A percentile compares a stretch with the other conserved stretches of the same genome.
phyloP scores from a whole-genome alignment of 2,329 filamentous ascomycete genomes.

The Paraconiothyrium sp. region DNA sequence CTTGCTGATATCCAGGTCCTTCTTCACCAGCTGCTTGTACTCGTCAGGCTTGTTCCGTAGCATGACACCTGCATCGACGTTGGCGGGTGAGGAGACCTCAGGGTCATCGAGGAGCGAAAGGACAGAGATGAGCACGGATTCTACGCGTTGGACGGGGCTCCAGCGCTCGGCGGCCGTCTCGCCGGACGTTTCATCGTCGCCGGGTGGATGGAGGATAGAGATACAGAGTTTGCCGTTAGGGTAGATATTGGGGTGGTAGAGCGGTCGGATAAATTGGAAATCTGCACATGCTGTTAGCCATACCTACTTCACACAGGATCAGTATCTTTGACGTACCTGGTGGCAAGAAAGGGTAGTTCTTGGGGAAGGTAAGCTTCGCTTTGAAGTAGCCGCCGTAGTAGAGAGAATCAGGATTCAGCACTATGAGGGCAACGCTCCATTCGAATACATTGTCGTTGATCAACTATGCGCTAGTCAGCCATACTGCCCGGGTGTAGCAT shows the following conservation, averaged over 20 bases:
- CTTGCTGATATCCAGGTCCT: slow-evolving; percentile 77
- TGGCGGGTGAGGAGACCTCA: slow-evolving; percentile 91
- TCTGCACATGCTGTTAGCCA: slow-evolving; percentile 53
- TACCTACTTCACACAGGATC: neutral
- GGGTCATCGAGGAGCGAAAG: slow-evolving; percentile 92
- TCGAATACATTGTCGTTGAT: slow-evolving; percentile 84
- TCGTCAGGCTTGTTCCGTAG: slow-evolving; percentile 75
- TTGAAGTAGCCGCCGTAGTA: slow-evolving; percentile 96
- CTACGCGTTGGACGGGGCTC: slow-evolving; percentile 92
- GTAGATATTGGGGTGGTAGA: slow-evolving; percentile 96
- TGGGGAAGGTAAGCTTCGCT: slow-evolving; percentile 86
- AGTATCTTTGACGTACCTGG: slow-evolving; percentile 61
- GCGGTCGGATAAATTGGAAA: slow-evolving; percentile 82
- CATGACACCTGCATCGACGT: slow-evolving; percentile 90
- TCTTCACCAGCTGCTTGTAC: slow-evolving; percentile 76
- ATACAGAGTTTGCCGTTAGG: slow-evolving; percentile 91
- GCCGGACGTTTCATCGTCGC: slow-evolving; percentile 91
- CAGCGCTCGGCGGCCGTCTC: slow-evolving; percentile 91
- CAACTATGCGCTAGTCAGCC: slow-evolving; percentile 61
- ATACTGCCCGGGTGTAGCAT: slow-evolving; percentile 14
- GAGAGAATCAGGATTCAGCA: slow-evolving; percentile 88
- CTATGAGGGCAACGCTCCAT: slow-evolving; percentile 89
- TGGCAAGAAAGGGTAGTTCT: slow-evolving; percentile 88
- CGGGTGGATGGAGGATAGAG: slow-evolving; percentile 91
- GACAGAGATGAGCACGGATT: slow-evolving; percentile 92